Evolutionary conservation across 1,139 yeast species (phyloP), one percentile per base, ranked within the genome.

Genomic region (Yamadazyma mexicana): DNA sequence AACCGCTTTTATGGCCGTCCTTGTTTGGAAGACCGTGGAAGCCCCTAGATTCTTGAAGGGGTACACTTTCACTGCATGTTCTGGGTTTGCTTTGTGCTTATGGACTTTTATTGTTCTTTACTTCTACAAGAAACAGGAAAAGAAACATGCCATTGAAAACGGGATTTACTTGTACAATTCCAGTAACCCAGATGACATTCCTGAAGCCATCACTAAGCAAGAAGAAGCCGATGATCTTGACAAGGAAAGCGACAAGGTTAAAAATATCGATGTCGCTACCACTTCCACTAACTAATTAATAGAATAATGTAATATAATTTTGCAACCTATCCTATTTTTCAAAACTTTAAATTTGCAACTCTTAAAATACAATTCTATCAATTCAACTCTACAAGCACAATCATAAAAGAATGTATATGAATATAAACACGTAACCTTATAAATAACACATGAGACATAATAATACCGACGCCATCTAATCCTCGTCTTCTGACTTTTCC

Each of bases 51-150:
- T 54, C 47, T 55, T 64, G 37, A 68, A 66, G 48, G 75, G 75
- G 26, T 68, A 48, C 43, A 54, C 71, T 2, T 79, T 70, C 52
- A 75, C 83, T 5, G 81, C 83, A 11, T 49, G 73, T 28, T 62
- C 74, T 46, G 81, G 80, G 2, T 67, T 69, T 31, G 60, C 74
- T n/a, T 71, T 80, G 49, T 56, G 68, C 22, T 38, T 70, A 4
- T 77, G 83, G 83, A 73, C 83, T 0, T 59, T 77, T 37, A 63
- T 77, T 6, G 83, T 77, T 5, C 66, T 80, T 46, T 75, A 65
- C 51, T 67, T 77, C 44, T 81, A 80, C 63, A 82, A 81, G 58
- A 69, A 69, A 35, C 76, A 79, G 39, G 87, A 82, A 53, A 68
- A 72, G 42, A 58, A 57, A 36, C 54, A 67, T 41, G 83, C 86